Evolutionary conservation across 2,329 filamentous ascomycete species (phyloP), one percentile per base, ranked within the genome.

Genomic region (Aspergillus amoenus): DNA sequence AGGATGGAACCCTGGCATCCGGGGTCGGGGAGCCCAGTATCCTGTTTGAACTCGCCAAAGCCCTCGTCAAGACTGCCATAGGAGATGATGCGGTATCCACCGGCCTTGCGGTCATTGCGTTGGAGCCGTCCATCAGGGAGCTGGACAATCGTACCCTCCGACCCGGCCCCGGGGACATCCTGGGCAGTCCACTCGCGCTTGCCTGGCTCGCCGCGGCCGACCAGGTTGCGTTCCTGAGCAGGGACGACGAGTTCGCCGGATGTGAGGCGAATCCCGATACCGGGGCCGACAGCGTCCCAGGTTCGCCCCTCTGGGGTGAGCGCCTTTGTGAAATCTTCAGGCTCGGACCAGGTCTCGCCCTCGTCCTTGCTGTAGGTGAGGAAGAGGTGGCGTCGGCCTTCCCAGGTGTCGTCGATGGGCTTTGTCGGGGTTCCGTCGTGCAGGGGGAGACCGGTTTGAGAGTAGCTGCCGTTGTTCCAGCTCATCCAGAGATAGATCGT

Each of bases 401-500:
- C 43, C 56, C 56, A 58, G 18, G 56, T 55, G 11, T 12, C 3
- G 13, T 58, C 56, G 24, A 55, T 54, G 5, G 45, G 39, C 21
- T 54, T 48, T 27, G 49, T 57, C 1, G 41, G 15, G 2, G 42
- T 24, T 3, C 21, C 42, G 24, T 45, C 42, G n/a, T 4, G 42
- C 42, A 45, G 15, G 5, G 9, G 18, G 7, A 24, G 21, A 15
- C 68, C 68, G 3, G 63, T 51, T 43, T 67, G 68, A 59, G 65
- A 69, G 60, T 69, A 68, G 24, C 43, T 58, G 51, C 57, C 66
- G 27, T 52, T 56, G 54, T 71, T 70, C 68, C 68, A 69, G 49
- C 60, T 68, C 52, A 69, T 48, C 51, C 69, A 71, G 12, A 71
- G 64, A 55, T 71, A 71, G 58, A 71, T 66, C 37, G 67, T 71